These are phyloP conservation scores for Blastocystis hominis DNA, from an alignment of 352 stramenopile genomes.

Conservation along the genomic window DNA sequence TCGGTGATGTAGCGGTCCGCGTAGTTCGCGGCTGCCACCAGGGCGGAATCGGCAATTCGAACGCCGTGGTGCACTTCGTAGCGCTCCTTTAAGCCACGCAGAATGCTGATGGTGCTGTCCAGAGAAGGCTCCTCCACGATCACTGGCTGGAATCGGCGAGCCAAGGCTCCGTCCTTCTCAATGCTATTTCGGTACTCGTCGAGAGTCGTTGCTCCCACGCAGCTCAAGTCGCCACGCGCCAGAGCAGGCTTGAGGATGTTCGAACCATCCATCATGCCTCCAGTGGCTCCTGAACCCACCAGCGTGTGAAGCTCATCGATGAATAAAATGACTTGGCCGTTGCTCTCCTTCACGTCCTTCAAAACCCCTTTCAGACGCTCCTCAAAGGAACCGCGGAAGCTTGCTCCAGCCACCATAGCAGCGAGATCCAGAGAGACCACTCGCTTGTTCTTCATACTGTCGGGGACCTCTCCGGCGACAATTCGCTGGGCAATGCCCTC, in stretches of 20 bases:
- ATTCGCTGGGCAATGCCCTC: slow-evolving; percentile 88
- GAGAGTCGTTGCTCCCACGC: slow-evolving; percentile 81
- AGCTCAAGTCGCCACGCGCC: slow-evolving; percentile 73
- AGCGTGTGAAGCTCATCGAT: slow-evolving; percentile 87
- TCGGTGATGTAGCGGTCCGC: slow-evolving; percentile 83
- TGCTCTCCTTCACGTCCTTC: slow-evolving; percentile 82
- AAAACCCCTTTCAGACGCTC: slow-evolving; percentile 87
- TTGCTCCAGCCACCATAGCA: slow-evolving; percentile 84
- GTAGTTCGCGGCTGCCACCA: slow-evolving; percentile 82
- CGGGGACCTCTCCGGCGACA: slow-evolving; percentile 81
- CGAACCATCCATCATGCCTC: slow-evolving; percentile 76
- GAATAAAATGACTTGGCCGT: slow-evolving; percentile 85
- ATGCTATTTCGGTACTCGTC: slow-evolving; percentile 83
- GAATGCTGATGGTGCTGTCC: slow-evolving; percentile 86
- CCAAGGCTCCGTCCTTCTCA: slow-evolving; percentile 89
- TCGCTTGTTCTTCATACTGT: slow-evolving; percentile 82
- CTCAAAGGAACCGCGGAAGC: slow-evolving; percentile 89
- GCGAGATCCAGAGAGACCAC: slow-evolving; percentile 86
- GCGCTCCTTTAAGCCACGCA: slow-evolving; percentile 84
- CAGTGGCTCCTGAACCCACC: slow-evolving; percentile 74
- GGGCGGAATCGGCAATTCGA: slow-evolving; percentile 80
- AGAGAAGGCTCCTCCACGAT: slow-evolving; percentile 83
- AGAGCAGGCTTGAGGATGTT: slow-evolving; percentile 84
- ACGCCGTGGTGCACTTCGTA: slow-evolving; percentile 93
- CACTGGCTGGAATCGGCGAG: slow-evolving; percentile 90